Evolutionary conservation across 1,284 basidiomycete genomes (phyloP), one percentile per base, ranked within the genome.

Genomic region (Jaminaea rosea): DNA sequence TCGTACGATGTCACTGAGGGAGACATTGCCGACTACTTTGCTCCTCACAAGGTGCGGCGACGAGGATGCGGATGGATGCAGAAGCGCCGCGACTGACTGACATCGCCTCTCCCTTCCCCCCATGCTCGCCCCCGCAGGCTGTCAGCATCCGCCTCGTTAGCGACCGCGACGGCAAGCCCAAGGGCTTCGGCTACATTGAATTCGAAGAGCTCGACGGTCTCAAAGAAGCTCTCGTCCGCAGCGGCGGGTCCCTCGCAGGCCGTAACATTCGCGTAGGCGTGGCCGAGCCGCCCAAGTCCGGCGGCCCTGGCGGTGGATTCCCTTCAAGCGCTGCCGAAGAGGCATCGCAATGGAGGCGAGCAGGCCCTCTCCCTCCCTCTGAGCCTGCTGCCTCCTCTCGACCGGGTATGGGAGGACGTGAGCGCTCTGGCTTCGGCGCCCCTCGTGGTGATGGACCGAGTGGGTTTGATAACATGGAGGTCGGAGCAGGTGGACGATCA

Each of bases 181-280:
- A 96, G 76, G 94, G 94, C 1, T 98, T 96, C 76, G 94, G 93
- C 28, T 98, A 98, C 73, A 84, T 97, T 59, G 93, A 99, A 74
- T 98, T 97, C 70, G 81, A 79, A 32, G 84, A 85, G 49, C 74
- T 89, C 53, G 87, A 91, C 32, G 84, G 82, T 41, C 79, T 97
- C 58, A 91, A 90, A 77, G 83, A 84, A 50, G 93, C 86, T 5
- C 58, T 73, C 27, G 60, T 59, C 44, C 59, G 59, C 47, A 65
- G 55, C 49, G 69, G 69, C 28, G 41, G 50, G 39, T 65, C 76
- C 62, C 78, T 98, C 47, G 83, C 82, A 28, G 87, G 86, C 42
- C 81, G 94, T 58, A 83, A 80, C 23, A 80, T 98, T 58, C 83
- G 93, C 52, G 84, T 97, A 55, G 89, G 86, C 75, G 92, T 98